phyloP scores from a whole-genome alignment of 768 basidiomycete species.

The Lyophyllum shimeji region DNA sequence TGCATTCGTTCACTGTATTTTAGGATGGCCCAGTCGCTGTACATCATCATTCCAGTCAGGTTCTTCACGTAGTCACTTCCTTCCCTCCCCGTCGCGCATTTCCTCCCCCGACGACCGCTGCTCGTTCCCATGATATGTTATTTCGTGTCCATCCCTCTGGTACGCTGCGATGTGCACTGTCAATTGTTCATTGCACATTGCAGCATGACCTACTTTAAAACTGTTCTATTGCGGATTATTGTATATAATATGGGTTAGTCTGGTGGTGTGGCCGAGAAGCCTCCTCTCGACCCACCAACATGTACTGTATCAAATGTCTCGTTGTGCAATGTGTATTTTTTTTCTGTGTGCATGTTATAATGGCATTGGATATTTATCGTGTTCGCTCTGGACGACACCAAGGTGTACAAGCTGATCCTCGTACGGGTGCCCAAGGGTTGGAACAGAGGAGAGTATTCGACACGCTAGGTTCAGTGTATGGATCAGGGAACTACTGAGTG shows the following conservation, averaged over 20 bases:
- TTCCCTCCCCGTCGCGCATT: not conserved
- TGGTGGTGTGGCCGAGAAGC: slow-evolving; percentile 9
- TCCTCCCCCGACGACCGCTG: not conserved
- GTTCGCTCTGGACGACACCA: not conserved
- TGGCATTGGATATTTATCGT: not conserved
- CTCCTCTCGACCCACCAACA: slow-evolving; percentile 10
- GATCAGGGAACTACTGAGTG: too few relatives aligned
- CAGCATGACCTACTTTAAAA: not conserved
- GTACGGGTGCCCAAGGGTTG: too few relatives aligned
- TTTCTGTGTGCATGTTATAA: not conserved
- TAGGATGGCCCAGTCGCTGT: slow-evolving; percentile 7
- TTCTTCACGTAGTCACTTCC: not conserved
- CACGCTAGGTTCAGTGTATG: not conserved
- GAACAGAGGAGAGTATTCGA: too few relatives aligned
- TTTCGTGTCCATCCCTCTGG: not conserved
- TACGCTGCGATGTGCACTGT: not conserved
- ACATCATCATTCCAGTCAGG: not conserved
- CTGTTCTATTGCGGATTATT: slow-evolving; percentile 10
- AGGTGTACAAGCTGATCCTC: too few relatives aligned
- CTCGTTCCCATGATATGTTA: not conserved
- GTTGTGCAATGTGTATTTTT: slow-evolving; percentile 12
- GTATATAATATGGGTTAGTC: slow-evolving; percentile 16
- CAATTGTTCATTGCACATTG: not conserved
- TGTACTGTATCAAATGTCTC: slow-evolving; percentile 14
- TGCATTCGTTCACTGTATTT: slow-evolving; percentile 12